Percentiles rank a stretch among this genome's conserved stretches.
These are phyloP conservation scores for Macrolepiota albuminosa DNA, from an alignment of 768 basidiomycete genomes.

Conservation along the genomic window DNA sequence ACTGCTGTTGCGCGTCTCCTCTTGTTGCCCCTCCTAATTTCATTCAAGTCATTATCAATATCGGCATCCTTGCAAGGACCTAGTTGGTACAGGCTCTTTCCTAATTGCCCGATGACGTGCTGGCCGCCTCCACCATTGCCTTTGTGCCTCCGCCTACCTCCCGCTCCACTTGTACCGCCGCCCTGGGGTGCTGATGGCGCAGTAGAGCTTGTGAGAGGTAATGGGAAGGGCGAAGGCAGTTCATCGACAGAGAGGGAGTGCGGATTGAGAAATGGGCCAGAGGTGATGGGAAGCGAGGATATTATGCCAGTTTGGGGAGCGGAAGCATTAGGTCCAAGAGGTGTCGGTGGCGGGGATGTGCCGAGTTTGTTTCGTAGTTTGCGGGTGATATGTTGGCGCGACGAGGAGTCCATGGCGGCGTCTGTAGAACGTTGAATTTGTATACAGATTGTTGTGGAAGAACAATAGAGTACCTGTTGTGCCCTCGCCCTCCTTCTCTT, in stretches of 20 bases:
- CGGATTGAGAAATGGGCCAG: constrained; percentile 71
- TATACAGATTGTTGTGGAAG: constrained; percentile 4
- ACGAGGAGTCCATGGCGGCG: constrained; percentile 68
- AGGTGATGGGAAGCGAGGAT: constrained; percentile 54
- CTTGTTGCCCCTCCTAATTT: constrained; percentile 76
- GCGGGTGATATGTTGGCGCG: constrained; percentile 75
- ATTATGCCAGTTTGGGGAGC: constrained; percentile 30
- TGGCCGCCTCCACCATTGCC: constrained; percentile 50
- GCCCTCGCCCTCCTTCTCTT: constrained; percentile 90
- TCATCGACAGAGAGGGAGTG: constrained; percentile 85
- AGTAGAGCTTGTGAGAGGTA: constrained; percentile 58
- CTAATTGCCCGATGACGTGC: constrained; percentile 62
- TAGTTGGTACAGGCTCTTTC: constrained; percentile 64
- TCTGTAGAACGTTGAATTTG: constrained; percentile 36
- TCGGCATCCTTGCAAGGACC: constrained; percentile 60
- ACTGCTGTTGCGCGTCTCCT: constrained; percentile 38
- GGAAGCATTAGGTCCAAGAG: constrained; percentile 38
- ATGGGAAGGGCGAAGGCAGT: constrained; percentile 79
- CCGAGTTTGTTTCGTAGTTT: constrained; percentile 80
- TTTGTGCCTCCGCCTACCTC: constrained; percentile 47
- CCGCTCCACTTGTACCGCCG: constrained; percentile 30
- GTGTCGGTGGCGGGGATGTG: constrained; percentile 75
- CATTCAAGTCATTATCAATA: constrained; percentile 69
- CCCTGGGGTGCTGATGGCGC: constrained; percentile 28
- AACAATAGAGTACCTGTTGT: constrained; percentile 53